phyloP scores from a whole-genome alignment of 192 early-diverging fungal species.

The Backusella mclennaniae region DNA sequence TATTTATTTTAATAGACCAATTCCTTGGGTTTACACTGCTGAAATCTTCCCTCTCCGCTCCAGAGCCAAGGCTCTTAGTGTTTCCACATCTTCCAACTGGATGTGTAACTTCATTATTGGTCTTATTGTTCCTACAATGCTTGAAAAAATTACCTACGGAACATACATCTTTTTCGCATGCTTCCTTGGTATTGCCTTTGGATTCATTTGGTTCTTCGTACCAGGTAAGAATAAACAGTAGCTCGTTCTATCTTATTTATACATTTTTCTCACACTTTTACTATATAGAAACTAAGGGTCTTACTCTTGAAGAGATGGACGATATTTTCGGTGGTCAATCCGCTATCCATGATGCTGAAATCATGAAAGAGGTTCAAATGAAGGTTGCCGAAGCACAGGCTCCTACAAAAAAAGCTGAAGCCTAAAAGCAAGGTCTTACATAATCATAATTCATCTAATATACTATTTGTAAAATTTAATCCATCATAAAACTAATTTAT shows the following conservation, averaged over 20 bases:
- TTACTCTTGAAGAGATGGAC: constrained; percentile 73
- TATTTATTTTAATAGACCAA: constrained; percentile 40
- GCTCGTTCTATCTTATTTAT: neutral
- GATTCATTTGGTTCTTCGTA: constrained; percentile 59
- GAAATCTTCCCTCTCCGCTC: constrained; percentile 77
- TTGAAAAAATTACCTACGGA: constrained; percentile 50
- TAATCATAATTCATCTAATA: neutral
- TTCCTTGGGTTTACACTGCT: constrained; percentile 63
- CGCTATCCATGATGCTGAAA: constrained; percentile 20
- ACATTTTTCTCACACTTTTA: neutral
- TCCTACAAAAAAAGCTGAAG: neutral
- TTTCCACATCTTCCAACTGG: constrained; percentile 83
- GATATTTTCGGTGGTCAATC: constrained; percentile 50
- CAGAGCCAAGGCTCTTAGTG: constrained; percentile 75
- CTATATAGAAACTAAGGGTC: constrained; percentile 58
- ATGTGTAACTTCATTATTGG: constrained; percentile 72
- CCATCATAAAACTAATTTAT: neutral
- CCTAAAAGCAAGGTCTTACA: neutral
- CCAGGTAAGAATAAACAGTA: constrained; percentile 22
- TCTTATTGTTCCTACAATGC: constrained; percentile 61
- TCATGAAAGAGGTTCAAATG: constrained; percentile 20
- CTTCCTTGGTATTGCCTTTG: constrained; percentile 45
- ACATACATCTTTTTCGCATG: constrained; percentile 62
- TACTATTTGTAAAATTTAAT: constrained; percentile 2
- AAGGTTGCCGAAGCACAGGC: neutral